Evolutionary conservation across 129 eudicot genomes (phyloP).

Genomic region (Escallonia herrerae): DNA sequence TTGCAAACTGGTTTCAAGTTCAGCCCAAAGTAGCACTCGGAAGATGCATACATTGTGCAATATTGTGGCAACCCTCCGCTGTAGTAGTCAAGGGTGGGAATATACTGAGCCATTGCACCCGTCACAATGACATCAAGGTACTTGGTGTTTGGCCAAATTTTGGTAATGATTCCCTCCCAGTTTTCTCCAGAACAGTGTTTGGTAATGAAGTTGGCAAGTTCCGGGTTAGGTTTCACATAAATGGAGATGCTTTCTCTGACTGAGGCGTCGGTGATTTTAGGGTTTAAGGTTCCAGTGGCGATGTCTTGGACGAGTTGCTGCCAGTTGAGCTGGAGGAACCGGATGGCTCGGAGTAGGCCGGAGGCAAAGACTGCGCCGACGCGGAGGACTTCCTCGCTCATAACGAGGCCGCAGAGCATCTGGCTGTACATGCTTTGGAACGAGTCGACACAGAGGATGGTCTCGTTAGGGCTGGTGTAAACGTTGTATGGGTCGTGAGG

Average conservation of each 20-base stretch:
- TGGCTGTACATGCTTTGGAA: slow-evolving; percentile 91
- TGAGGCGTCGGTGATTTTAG: slow-evolving; percentile 33
- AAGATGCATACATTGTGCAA: slow-evolving; percentile 82
- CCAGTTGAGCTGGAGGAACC: slow-evolving; percentile 77
- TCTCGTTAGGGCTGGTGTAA: slow-evolving; percentile 70
- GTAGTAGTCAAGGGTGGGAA: slow-evolving; percentile 70
- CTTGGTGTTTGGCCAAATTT: slow-evolving; percentile 86
- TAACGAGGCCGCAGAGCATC: slow-evolving; percentile 74
- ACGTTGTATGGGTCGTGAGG: slow-evolving; percentile 49
- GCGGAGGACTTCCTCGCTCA: slow-evolving; percentile 56
- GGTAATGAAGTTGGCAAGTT: slow-evolving; percentile 39
- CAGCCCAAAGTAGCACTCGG: slow-evolving; percentile 73
- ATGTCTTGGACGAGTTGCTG: slow-evolving; percentile 46
- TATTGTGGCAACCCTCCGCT: slow-evolving; percentile 56
- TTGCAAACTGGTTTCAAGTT: slow-evolving; percentile 72
- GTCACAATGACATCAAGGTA: slow-evolving; percentile 78
- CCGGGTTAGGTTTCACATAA: slow-evolving; percentile 42
- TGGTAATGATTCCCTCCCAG: slow-evolving; percentile 71
- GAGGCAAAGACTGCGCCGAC: slow-evolving; percentile 88
- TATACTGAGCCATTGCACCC: slow-evolving; percentile 87
- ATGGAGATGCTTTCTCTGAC: slow-evolving; percentile 30
- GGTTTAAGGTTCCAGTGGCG: slow-evolving; percentile 36
- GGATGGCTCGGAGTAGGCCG: slow-evolving; percentile 77
- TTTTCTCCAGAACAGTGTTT: slow-evolving; percentile 59
- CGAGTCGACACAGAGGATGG: slow-evolving; percentile 61